These are phyloP conservation scores for Zygosaccharomyces gambellarensis DNA, from an alignment of 805 yeast species.

Conservation along the genomic window DNA sequence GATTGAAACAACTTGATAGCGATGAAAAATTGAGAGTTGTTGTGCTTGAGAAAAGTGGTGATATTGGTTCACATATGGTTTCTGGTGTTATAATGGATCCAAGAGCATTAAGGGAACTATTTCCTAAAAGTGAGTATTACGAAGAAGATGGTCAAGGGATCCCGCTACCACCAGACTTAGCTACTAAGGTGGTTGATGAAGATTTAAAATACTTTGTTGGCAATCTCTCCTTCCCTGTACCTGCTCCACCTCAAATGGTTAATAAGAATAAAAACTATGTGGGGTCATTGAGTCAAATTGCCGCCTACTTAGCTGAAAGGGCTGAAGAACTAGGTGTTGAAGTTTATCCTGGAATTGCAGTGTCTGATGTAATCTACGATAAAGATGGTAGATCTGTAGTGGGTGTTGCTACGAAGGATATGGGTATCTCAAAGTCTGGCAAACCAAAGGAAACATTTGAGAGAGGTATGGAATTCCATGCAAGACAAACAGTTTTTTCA, in stretches of 20 bases:
- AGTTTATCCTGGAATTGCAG: slow-evolving; percentile 85
- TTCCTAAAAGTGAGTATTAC: slow-evolving; percentile 58
- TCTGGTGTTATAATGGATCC: slow-evolving; percentile 97
- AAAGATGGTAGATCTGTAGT: slow-evolving; percentile 51
- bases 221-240: slow-evolving; percentile 61
- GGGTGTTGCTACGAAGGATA: slow-evolving; percentile 93
- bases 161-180: slow-evolving; percentile 73
- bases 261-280: slow-evolving; percentile 80
- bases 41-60: slow-evolving; percentile 87
- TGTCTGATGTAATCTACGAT: slow-evolving; percentile 67
- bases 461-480: slow-evolving; percentile 95
- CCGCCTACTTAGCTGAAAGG: slow-evolving; percentile 72
- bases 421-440: slow-evolving; percentile 77
- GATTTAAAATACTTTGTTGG: slow-evolving; percentile 65
- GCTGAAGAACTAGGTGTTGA: slow-evolving; percentile 96
- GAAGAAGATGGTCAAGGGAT: slow-evolving; percentile 51
- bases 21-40: slow-evolving; percentile 71
- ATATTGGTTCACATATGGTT: slow-evolving; percentile 86
- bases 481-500: slow-evolving; percentile 82
- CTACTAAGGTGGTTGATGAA: slow-evolving; percentile 71
- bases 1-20: slow-evolving; percentile 76
- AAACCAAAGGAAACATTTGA: slow-evolving; percentile 79
- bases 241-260: slow-evolving; percentile 89
- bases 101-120: slow-evolving; percentile 74
- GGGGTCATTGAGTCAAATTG: slow-evolving; percentile 76